phyloP scores from a whole-genome alignment of 495 filamentous ascomycete species.

The Penicillium cosmopolitanum region DNA sequence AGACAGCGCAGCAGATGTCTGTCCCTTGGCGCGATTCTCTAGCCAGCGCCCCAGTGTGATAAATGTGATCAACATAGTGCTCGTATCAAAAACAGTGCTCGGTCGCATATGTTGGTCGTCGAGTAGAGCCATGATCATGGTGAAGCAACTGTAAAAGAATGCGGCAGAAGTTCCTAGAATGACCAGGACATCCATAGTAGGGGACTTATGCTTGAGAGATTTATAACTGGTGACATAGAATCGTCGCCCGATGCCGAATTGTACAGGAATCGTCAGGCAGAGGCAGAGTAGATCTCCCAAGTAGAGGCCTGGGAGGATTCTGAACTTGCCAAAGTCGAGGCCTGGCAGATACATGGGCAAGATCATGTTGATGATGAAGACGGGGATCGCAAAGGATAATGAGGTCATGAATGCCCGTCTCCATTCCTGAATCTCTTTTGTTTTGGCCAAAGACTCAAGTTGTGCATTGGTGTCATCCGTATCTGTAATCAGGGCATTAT shows the following conservation, averaged over 20 bases:
- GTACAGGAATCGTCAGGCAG: constrained; percentile 83
- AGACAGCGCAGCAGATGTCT: constrained; percentile 95
- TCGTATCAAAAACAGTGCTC: constrained; percentile 92
- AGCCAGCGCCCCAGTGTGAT: constrained; percentile 89
- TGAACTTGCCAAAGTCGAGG: constrained; percentile 72
- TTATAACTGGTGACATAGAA: constrained; percentile 94
- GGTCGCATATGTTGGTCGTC: constrained; percentile 73
- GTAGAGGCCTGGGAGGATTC: constrained; percentile 73
- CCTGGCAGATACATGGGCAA: constrained; percentile 75
- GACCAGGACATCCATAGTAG: constrained; percentile 98
- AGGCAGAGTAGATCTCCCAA: constrained; percentile 87
- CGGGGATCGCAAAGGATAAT: constrained; percentile 80
- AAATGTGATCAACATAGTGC: constrained; percentile 98
- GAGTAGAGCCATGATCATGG: constrained; percentile 81
- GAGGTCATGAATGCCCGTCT: constrained; percentile 75
- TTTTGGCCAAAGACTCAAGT: constrained; percentile 93
- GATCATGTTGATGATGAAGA: constrained; percentile 92
- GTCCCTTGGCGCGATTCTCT: constrained; percentile 94
- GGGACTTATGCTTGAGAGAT: constrained; percentile 82
- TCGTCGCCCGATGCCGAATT: constrained; percentile 92
- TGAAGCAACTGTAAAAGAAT: constrained; percentile 92
- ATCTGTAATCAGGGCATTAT: constrained; percentile 88
- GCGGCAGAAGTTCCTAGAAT: constrained; percentile 94
- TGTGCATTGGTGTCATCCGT: constrained; percentile 96
- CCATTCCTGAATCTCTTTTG: constrained; percentile 95